Percentiles rank a stretch among this genome's conserved stretches.
Evolutionary conservation across 2,329 filamentous ascomycete genomes (phyloP).

Genomic region (Ascochyta lentis): DNA sequence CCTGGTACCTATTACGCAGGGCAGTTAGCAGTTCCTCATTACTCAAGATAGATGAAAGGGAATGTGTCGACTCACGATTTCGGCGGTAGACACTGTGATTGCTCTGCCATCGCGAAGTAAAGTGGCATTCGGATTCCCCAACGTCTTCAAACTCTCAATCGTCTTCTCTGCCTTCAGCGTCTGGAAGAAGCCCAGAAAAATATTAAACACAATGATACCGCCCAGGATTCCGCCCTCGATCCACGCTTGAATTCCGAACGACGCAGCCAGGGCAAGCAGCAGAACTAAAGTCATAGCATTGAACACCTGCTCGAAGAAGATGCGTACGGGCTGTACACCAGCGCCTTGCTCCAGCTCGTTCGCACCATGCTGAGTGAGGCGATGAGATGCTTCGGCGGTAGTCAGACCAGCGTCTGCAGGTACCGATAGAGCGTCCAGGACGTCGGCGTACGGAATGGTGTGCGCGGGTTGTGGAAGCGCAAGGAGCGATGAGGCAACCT

Average conservation of each 20-base stretch:
- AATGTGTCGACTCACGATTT: conserved; percentile 59
- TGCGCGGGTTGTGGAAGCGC: not conserved
- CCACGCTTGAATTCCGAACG: conserved; percentile 53
- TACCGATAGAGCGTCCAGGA: not conserved
- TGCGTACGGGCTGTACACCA: conserved; percentile 74
- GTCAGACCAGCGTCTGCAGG: conserved; percentile 63
- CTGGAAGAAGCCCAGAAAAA: conserved; percentile 54
- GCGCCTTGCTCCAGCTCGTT: conserved; percentile 76
- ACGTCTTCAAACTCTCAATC: conserved; percentile 53
- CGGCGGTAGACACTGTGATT: conserved; percentile 59
- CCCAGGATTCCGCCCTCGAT: conserved; percentile 57
- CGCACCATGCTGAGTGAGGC: conserved; percentile 58
- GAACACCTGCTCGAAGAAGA: conserved; percentile 73
- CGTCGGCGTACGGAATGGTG: not conserved
- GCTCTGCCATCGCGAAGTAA: conserved; percentile 60
- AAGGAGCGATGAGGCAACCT: not conserved
- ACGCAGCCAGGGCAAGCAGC: conserved; percentile 55
- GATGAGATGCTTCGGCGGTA: conserved; percentile 59
- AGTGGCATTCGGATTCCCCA: conserved; percentile 53
- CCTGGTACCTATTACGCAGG: conserved; percentile 61
- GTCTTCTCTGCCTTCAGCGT: conserved; percentile 56
- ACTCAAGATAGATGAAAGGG: not conserved
- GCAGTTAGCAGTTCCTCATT: not conserved
- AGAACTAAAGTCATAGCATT: conserved; percentile 79
- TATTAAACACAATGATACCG: conserved; percentile 53